phyloP scores from a whole-genome alignment of 441 rosid species.

The Sinapis alba region DNA sequence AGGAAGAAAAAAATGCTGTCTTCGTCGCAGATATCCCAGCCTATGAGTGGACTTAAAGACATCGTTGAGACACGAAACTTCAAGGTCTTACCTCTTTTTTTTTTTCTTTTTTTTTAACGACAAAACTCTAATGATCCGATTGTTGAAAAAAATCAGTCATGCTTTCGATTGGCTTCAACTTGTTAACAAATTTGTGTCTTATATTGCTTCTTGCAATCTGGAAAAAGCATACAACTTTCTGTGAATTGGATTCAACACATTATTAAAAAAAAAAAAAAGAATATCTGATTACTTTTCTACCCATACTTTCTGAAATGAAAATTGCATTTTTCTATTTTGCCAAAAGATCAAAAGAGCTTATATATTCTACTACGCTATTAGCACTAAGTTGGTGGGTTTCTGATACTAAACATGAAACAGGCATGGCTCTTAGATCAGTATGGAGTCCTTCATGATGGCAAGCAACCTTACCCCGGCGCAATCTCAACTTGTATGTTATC shows the following conservation, averaged over 20 bases:
- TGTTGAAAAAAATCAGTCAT: no score
- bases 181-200: no score
- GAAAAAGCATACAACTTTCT: constrained; percentile 17
- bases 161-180: no score
- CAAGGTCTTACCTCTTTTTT: not conserved
- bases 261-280: no score
- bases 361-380: no score
- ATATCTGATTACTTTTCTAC: constrained; percentile 10
- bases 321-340: not conserved
- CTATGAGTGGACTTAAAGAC: constrained; percentile 59
- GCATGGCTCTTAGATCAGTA: constrained; percentile 95
- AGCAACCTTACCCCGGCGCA: constrained; percentile 90
- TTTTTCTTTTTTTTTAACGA: not conserved
- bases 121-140: no score
- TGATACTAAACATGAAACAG: constrained; percentile 42
- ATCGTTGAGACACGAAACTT: constrained; percentile 59
- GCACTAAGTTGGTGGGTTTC: no score
- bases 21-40: constrained; percentile 55
- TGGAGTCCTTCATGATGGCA: constrained; percentile 96
- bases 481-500: constrained; percentile 72
- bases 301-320: not conserved
- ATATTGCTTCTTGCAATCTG: no score
- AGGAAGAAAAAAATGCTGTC: constrained; percentile 20
- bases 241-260: constrained; percentile 12
- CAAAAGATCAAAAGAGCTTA: not conserved